Base-by-base conservation (phyloP, 352 stramenopile species). In the Pythium graminicola region DNA sequence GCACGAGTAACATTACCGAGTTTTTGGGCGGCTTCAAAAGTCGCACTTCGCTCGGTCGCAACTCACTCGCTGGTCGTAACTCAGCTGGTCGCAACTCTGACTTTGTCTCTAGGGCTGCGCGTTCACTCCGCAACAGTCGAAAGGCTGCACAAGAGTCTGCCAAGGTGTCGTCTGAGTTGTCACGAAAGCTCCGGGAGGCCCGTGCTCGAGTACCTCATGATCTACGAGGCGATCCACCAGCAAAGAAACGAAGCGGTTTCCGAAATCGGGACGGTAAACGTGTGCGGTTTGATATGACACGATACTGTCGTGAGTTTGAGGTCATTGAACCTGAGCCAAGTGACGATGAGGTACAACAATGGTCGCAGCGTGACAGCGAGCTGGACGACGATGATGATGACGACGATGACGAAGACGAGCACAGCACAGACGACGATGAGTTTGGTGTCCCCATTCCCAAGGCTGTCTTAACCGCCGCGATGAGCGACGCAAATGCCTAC, bases 11-110 rank as follows among this genome's bases (percentile, higher is more conserved):
- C 50, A 60, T 73, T 22, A 53, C 64, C 9, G 65, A 64, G 1
- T 73, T 73, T 43, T 38, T 73, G 0, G 65, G 65, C 32, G 65
- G 65, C 6, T 73, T 64, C 51, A 64, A 65, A 19, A 50, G 52
- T 40, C 56, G 60, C 32, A 66, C 29, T 16, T 67, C 60, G 10
- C 51, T 67, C 42, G 54, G 53, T 33, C 53, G 60, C 0, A 63
- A 59, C 16, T 67, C 60, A 14, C 49, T 65, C 19, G 57, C 43
- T 1, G 63, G 60, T 0, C 50, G 50, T 1, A 50, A 46, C 45
- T 60, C 50, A 14, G 28, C 51, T 1, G 59, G 52, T 6, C 52
- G 52, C 27, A 66, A 66, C 31, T 50, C 58, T 26, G 60, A 67
- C 40, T 67, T 63, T 20, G 60, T 60, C n/a, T 62, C 60, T n/a